A percentile compares a stretch with the other conserved stretches of the same genome.
These are phyloP conservation scores for Xenoacremonium recifei DNA, from an alignment of 2,329 filamentous ascomycete species.

Conservation along the genomic window DNA sequence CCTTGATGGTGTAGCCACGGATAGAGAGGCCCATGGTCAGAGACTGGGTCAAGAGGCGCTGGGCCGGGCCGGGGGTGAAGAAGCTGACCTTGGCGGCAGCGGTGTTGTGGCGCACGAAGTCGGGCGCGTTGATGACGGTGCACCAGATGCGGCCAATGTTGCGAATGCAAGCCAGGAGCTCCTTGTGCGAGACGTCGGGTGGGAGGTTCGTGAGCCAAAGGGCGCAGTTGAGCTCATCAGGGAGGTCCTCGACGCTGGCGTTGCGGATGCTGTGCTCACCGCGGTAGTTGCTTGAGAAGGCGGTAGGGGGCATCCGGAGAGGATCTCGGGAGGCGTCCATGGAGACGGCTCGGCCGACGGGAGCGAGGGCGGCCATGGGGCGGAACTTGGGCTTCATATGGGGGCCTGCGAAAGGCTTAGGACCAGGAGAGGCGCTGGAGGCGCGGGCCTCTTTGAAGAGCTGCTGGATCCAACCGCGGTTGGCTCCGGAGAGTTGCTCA, in stretches of 20 bases:
- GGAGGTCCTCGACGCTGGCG: constrained; percentile 32
- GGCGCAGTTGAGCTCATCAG: constrained; percentile 43
- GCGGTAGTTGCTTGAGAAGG: constrained; percentile 34
- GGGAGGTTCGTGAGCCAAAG: constrained; percentile 55
- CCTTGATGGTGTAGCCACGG: constrained; percentile 33
- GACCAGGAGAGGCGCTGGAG: too few relatives aligned
- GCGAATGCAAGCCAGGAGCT: constrained; percentile 45
- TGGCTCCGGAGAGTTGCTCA: too few relatives aligned
- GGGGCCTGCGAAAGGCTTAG: neutral
- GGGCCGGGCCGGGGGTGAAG: constrained; percentile 40
- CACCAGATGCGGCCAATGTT: constrained; percentile 51
- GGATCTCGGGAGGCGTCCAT: constrained; percentile 19
- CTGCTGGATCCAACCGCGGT: too few relatives aligned
- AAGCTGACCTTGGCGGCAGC: constrained; percentile 52
- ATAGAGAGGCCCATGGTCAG: constrained; percentile 34
- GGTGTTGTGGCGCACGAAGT: constrained; percentile 32
- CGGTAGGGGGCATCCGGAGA: neutral
- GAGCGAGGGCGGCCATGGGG: constrained; percentile 21
- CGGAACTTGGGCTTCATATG: constrained; percentile 9
- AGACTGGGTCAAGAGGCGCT: constrained; percentile 25
- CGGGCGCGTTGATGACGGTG: constrained; percentile 49
- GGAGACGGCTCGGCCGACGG: constrained; percentile 5
- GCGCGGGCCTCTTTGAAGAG: too few relatives aligned
- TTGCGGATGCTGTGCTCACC: constrained; percentile 36
- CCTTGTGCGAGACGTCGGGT: constrained; percentile 36